Evolutionary conservation across 768 basidiomycete species (phyloP).

Genomic region (Termitomyces sp.): DNA sequence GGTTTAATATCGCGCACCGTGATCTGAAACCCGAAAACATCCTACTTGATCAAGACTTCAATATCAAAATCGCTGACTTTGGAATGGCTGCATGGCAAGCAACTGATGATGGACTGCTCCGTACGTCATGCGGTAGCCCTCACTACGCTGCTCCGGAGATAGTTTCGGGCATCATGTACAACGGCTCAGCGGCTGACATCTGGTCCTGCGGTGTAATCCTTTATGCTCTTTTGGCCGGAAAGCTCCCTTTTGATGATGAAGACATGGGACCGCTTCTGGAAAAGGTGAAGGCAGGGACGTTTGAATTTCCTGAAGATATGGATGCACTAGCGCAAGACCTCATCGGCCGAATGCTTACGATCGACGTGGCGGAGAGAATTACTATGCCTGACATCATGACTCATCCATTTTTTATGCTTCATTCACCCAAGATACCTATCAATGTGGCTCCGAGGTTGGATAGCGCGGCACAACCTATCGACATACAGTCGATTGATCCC

Average conservation of each 20-base stretch:
- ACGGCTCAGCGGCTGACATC: conserved; percentile 87
- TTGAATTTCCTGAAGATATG: conserved; percentile 71
- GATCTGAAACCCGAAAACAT: conserved; percentile 96
- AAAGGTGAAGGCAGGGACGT: conserved; percentile 74
- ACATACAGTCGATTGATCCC: conserved; percentile 67
- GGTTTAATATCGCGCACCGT: conserved; percentile 92
- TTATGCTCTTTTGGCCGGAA: conserved; percentile 81
- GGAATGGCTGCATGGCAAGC: conserved; percentile 97
- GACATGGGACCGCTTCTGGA: conserved; percentile 73
- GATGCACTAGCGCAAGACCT: conserved; percentile 72
- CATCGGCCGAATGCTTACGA: conserved; percentile 76
- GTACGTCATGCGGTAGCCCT: conserved; percentile 90
- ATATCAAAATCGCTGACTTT: conserved; percentile 95
- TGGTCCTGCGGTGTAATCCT: conserved; percentile 98
- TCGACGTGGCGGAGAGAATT: conserved; percentile 71
- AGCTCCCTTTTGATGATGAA: conserved; percentile 92
- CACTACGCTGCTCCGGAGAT: conserved; percentile 96
- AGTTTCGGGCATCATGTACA: conserved; percentile 76
- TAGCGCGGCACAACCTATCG: conserved; percentile 68
- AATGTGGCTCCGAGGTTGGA: conserved; percentile 57
- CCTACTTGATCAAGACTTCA: conserved; percentile 75
- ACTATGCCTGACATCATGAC: conserved; percentile 75
- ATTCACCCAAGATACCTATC: conserved; percentile 41
- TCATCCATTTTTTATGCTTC: conserved; percentile 76
- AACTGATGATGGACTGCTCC: conserved; percentile 48